Evolutionary conservation across 331 rosid species (phyloP), one percentile per base, ranked within the genome.

Genomic region (Quercus lobata): DNA sequence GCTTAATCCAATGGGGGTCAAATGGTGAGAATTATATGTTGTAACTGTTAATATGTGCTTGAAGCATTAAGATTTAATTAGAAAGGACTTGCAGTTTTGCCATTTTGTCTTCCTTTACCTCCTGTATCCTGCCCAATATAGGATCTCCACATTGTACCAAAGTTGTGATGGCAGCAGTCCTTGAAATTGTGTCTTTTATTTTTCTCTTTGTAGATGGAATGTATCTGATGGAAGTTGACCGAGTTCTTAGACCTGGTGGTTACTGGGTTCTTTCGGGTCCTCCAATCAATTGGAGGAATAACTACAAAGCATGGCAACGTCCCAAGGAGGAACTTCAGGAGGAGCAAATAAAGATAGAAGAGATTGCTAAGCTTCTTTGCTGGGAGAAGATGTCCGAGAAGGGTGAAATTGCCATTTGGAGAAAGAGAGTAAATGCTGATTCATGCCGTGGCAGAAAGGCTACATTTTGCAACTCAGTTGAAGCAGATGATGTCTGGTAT

Each of bases 181-280:
- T 5, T 84, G 56, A 17, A 52, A 76, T 25, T 81, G 71, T 65
- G 56, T 80, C 71, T 80, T 75, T 75, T 68, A 49, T 54, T 10
- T 15, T 25, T 57, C 61, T 82, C 65, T 81, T 66, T 78, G 81
- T 88, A 96, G 98, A 74, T 84, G 99, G 99, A 82, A 93, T 72
- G 44, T 93, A 91, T 80, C 86, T 93, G 81, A 93, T 80, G 93
- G 99, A 96, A 85, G 97, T 93, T 76, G 99, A 93, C 69, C 92
- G 98, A 80, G 98, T 96, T 84, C 91, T 96, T 76, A 93, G 99
- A 77, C 98, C 98, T 56, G 98, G 99, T 81, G 99, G 99, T 76
- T 95, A 93, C 88, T 95, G 99, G 97, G 91, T 96, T 49, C 94
- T 96, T 77, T 93, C 97, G 6, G 98, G 99, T 65, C 97, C 98